Conservation (phyloP, 768 basidiomycete species). For the Gelatoporia subvermispora region DNA sequence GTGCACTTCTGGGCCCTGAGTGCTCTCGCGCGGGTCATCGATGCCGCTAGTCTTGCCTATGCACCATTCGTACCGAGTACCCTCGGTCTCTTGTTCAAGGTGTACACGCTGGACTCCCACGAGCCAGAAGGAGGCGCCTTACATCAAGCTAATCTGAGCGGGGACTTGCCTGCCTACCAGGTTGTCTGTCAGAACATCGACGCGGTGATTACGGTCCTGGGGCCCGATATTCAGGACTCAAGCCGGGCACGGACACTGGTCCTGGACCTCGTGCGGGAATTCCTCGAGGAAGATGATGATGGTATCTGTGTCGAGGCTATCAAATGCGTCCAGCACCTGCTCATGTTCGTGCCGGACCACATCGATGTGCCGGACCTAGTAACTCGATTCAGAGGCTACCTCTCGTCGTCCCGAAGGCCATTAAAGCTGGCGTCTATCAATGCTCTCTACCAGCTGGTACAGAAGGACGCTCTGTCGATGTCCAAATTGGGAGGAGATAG, state of each 20-base stretch:
- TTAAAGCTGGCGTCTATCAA: constrained; percentile 94
- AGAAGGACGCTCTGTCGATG: constrained; percentile 88
- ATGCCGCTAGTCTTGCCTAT: constrained; percentile 88
- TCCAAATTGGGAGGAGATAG: constrained; percentile 91
- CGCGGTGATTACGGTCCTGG: constrained; percentile 88
- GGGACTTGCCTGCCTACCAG: constrained; percentile 89
- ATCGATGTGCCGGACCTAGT: constrained; percentile 80
- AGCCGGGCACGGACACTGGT: constrained; percentile 73
- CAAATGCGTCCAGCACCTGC: constrained; percentile 92
- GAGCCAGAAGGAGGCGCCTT: constrained; percentile 89
- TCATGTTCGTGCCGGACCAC: constrained; percentile 90
- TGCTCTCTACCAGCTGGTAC: constrained; percentile 93
- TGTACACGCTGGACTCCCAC: constrained; percentile 86
- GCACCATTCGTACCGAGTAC: constrained; percentile 85
- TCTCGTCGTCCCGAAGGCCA: constrained; percentile 76
- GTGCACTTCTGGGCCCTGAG: constrained; percentile 93
- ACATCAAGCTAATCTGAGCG: constrained; percentile 77
- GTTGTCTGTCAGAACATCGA: constrained; percentile 90
- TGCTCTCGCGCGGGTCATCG: constrained; percentile 81
- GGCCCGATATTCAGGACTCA: constrained; percentile 93
- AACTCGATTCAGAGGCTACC: constrained; percentile 67
- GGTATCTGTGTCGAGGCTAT: constrained; percentile 90
- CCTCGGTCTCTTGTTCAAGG: constrained; percentile 83
- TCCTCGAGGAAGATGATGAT: constrained; percentile 82
- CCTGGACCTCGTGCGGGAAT: constrained; percentile 80